Conservation (phyloP, 768 basidiomycete species). For the Lentinus tigrinus region DNA sequence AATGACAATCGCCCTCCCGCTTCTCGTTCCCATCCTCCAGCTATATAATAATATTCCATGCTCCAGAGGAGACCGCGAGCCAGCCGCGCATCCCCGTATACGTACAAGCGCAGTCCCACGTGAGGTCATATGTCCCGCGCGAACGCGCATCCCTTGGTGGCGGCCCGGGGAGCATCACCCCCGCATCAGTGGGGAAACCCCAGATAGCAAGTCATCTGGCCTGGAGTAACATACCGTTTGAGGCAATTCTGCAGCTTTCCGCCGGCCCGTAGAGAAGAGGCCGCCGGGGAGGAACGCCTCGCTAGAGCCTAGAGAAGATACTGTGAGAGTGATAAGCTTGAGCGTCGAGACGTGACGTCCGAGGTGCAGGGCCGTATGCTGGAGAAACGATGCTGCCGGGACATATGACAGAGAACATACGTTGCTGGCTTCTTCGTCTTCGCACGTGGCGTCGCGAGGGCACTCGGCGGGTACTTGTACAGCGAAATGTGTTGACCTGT, state of each 20-base stretch:
- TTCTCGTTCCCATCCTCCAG: background rate
- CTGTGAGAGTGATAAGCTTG: background rate
- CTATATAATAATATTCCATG: slow-evolving; percentile 12
- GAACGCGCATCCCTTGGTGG: background rate
- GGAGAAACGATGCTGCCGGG: too few species aligned
- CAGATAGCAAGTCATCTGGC: slow-evolving; percentile 3
- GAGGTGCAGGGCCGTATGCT: too few species aligned
- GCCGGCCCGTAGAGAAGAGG: background rate
- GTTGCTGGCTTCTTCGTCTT: too few species aligned
- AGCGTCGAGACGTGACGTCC: too few species aligned
- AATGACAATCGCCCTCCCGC: background rate
- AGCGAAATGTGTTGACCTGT: too few species aligned
- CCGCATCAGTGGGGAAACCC: background rate
- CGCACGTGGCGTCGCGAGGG: too few species aligned
- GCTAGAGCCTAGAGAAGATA: background rate
- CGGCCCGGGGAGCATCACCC: slow-evolving; percentile 8
- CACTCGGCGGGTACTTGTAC: too few species aligned
- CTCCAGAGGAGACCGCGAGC: background rate
- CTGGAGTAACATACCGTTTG: background rate
- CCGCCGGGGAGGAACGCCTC: background rate
- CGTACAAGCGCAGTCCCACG: slow-evolving; percentile 6
- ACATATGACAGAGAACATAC: too few species aligned
- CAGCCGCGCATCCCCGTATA: slow-evolving; percentile 9
- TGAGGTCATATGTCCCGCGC: slow-evolving; percentile 5
- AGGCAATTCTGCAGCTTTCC: background rate